Conservation (phyloP, 495 filamentous ascomycete species). For the Lichenothelia convexa region DNA sequence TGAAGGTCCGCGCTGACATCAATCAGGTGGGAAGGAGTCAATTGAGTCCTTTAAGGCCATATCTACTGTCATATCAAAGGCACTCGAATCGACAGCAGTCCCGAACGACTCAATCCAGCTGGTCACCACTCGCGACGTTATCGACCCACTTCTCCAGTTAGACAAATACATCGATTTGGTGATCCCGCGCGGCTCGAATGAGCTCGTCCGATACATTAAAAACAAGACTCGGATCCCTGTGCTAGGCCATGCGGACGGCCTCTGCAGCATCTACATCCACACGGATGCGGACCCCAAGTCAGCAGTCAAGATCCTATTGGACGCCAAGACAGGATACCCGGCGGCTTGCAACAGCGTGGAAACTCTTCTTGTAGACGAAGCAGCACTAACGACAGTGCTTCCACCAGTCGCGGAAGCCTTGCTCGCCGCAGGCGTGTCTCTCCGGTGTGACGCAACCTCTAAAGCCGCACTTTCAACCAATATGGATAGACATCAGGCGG, state of each 20-base stretch:
- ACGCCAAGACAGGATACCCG: slow-evolving; percentile 85
- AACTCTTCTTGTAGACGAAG: slow-evolving; percentile 68
- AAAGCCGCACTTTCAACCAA: slow-evolving; percentile 36
- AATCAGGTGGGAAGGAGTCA: slow-evolving; percentile 91
- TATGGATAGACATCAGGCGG: slow-evolving; percentile 21
- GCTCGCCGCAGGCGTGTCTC: slow-evolving; percentile 53
- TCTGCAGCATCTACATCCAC: slow-evolving; percentile 82
- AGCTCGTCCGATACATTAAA: slow-evolving; percentile 81
- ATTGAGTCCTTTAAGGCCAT: slow-evolving; percentile 84
- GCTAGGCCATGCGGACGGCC: slow-evolving; percentile 86
- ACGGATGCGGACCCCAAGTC: slow-evolving; percentile 52
- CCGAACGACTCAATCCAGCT: slow-evolving; percentile 80
- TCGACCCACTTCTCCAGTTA: slow-evolving; percentile 64
- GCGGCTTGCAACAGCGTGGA: slow-evolving; percentile 94
- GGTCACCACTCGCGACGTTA: slow-evolving; percentile 74
- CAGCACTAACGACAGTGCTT: slow-evolving; percentile 46
- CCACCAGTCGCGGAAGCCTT: slow-evolving; percentile 54
- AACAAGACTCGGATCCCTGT: slow-evolving; percentile 85
- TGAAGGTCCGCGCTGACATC: no score
- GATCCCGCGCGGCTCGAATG: slow-evolving; percentile 84
- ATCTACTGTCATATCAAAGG: slow-evolving; percentile 62
- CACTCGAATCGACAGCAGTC: slow-evolving; percentile 57
- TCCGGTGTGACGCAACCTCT: slow-evolving; percentile 61
- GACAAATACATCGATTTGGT: slow-evolving; percentile 85
- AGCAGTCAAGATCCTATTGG: slow-evolving; percentile 62